Evolutionary conservation across 768 basidiomycete species (phyloP).

Genomic region (Russula earlei): DNA sequence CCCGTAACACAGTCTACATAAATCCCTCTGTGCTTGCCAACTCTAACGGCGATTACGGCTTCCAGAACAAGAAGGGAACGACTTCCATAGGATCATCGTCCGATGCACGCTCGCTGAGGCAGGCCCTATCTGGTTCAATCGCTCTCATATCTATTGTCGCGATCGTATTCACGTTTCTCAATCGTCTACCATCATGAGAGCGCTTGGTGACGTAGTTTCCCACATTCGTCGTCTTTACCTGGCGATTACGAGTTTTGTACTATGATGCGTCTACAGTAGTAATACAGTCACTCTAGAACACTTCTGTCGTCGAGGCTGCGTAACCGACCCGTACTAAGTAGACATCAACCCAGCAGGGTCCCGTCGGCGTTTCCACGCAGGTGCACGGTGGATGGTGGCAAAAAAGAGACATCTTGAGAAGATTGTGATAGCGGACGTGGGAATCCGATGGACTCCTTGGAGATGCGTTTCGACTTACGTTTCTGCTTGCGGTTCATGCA

Average conservation of each 20-base stretch:
- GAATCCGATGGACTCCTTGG: conserved; percentile 10
- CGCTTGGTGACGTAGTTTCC: not conserved
- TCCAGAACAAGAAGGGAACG: conserved; percentile 28
- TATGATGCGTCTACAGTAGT: not conserved
- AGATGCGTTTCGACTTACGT: conserved; percentile 2
- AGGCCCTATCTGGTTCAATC: not conserved
- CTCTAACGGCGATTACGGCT: conserved; percentile 47
- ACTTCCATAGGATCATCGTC: conserved; percentile 22
- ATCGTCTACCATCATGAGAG: not conserved
- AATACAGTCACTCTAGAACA: not conserved
- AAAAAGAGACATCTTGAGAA: not conserved
- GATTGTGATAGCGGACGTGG: conserved; percentile 7
- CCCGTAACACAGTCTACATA: conserved; percentile 46
- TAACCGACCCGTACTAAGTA: not conserved
- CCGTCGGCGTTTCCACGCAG: not conserved
- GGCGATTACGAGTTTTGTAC: not conserved
- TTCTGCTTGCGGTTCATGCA: not conserved
- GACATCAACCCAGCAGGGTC: not conserved
- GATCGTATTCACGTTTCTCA: not conserved
- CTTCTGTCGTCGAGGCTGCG: not conserved
- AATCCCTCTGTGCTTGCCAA: conserved; percentile 47
- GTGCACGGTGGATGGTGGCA: not conserved
- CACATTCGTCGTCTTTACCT: not conserved
- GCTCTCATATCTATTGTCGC: not conserved
- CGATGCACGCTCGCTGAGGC: not conserved